Percentiles rank a stretch among this genome's conserved stretches.
Conservation (phyloP, 257 asterid species). For the Plantago ovata region DNA sequence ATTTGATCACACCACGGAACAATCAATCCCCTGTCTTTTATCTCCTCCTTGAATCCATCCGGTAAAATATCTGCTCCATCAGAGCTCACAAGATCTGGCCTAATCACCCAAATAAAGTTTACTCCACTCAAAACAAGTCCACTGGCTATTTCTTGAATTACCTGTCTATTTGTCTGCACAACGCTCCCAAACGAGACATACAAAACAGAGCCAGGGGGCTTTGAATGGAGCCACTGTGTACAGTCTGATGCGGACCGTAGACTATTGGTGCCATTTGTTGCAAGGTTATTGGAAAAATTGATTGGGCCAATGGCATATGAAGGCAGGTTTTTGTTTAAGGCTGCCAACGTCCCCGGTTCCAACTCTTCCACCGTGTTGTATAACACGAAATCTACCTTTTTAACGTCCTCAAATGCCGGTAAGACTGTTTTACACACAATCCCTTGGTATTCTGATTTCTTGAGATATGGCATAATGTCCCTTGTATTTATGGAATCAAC, state of each 20-base stretch:
- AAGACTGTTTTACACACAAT: conserved; percentile 20
- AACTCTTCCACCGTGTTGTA: conserved; percentile 37
- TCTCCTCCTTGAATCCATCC: conserved; percentile 1
- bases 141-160: conserved; percentile 26
- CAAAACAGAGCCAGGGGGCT: too few relatives aligned
- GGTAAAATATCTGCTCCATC: conserved; percentile 6
- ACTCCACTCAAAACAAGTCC: conserved; percentile 30
- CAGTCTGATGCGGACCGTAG: not conserved
- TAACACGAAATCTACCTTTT: conserved; percentile 34
- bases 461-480: conserved; percentile 40
- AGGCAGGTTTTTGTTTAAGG: not conserved
- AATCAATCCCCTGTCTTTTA: conserved; percentile 18
- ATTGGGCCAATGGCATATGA: conserved; percentile 1
- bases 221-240: conserved; percentile 25
- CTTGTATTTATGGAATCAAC: conserved; percentile 35
- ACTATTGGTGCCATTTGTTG: not conserved
- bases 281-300: not conserved
- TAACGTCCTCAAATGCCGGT: conserved; percentile 34
- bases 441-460: conserved; percentile 23
- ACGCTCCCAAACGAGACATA: conserved; percentile 40
- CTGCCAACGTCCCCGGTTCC: not conserved
- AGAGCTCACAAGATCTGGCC: conserved; percentile 28
- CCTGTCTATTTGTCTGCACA: conserved; percentile 14
- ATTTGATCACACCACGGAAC: conserved; percentile 23
- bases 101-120: conserved; percentile 40